Evolutionary conservation across 1,284 basidiomycete species (phyloP).

Genomic region (Porogramme epimiltina): DNA sequence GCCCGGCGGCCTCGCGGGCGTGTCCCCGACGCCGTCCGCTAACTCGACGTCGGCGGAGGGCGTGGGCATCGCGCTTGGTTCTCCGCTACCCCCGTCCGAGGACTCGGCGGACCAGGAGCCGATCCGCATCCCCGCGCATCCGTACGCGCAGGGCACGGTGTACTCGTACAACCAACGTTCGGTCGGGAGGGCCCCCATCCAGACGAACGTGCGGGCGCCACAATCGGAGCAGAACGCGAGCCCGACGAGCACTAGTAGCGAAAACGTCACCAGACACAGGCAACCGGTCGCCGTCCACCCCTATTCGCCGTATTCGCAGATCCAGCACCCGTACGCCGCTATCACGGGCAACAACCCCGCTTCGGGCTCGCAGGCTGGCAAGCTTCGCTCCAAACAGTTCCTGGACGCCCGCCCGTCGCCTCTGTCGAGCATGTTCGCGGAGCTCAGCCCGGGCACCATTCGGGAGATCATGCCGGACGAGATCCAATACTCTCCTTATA

Average conservation of each 20-base stretch:
- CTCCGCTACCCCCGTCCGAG: slow-evolving; percentile 47
- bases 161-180: slow-evolving; percentile 29
- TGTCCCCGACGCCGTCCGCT: slow-evolving; percentile 36
- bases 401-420: slow-evolving; percentile 36
- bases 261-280: slow-evolving; percentile 49
- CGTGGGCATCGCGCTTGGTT: slow-evolving; percentile 70
- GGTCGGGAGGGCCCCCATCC: slow-evolving; percentile 12
- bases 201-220: slow-evolving; percentile 1
- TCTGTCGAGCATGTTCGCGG: slow-evolving; percentile 54
- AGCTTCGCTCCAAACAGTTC: slow-evolving; percentile 10
- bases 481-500: slow-evolving; percentile 55
- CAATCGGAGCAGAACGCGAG: slow-evolving; percentile 5
- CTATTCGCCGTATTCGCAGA: slow-evolving; percentile 44
- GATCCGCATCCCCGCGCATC: slow-evolving; percentile 50
- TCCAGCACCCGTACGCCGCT: slow-evolving; percentile 37
- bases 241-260: slow-evolving; percentile 26
- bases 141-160: slow-evolving; percentile 53
- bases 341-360: slow-evolving; percentile 8
- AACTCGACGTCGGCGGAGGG: slow-evolving; percentile 33
- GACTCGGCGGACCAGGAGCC: slow-evolving; percentile 33
- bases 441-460: slow-evolving; percentile 47
- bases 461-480: slow-evolving; percentile 53
- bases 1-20: slow-evolving; percentile 9
- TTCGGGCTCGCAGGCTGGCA: not conserved
- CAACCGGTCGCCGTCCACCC: slow-evolving; percentile 40